A percentile compares a stretch with the other conserved stretches of the same genome.
Evolutionary conservation across 1,284 basidiomycete genomes (phyloP).

Genomic region (Marasmius fiardii): DNA sequence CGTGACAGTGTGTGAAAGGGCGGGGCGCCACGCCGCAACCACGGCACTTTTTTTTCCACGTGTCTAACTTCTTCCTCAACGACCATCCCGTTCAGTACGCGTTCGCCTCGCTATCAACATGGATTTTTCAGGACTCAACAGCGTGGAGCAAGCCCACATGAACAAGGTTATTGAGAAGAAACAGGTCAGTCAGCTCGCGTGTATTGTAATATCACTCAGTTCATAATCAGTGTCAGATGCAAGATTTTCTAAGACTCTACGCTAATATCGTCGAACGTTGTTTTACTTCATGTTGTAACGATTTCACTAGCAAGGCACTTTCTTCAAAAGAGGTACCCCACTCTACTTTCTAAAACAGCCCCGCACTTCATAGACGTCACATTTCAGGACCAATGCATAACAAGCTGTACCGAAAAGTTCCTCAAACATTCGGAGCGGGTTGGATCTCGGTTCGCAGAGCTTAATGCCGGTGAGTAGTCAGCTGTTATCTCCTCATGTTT

Average conservation of each 20-base stretch:
- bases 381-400: constrained; percentile 63
- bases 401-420: constrained; percentile 89
- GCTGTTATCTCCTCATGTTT: neutral
- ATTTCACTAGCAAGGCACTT: constrained; percentile 94
- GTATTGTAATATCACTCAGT: neutral
- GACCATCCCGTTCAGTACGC: constrained; percentile 11
- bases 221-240: constrained; percentile 65
- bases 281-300: constrained; percentile 93
- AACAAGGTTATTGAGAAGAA: constrained; percentile 89
- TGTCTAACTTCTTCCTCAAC: neutral
- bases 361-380: constrained; percentile 13
- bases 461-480: constrained; percentile 73
- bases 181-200: constrained; percentile 59
- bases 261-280: constrained; percentile 95
- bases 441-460: constrained; percentile 87
- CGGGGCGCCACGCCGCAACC: too few relatives aligned
- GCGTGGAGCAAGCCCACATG: constrained; percentile 89
- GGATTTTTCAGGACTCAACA: constrained; percentile 85
- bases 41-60: neutral
- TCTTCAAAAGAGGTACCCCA: constrained; percentile 84
- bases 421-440: constrained; percentile 96
- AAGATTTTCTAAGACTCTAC: constrained; percentile 96
- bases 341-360: neutral
- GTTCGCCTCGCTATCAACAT: constrained; percentile 36
- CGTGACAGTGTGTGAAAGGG: too few relatives aligned